Evolutionary conservation across 306 rosid genomes (phyloP).

Genomic region (Quillaja saponaria): DNA sequence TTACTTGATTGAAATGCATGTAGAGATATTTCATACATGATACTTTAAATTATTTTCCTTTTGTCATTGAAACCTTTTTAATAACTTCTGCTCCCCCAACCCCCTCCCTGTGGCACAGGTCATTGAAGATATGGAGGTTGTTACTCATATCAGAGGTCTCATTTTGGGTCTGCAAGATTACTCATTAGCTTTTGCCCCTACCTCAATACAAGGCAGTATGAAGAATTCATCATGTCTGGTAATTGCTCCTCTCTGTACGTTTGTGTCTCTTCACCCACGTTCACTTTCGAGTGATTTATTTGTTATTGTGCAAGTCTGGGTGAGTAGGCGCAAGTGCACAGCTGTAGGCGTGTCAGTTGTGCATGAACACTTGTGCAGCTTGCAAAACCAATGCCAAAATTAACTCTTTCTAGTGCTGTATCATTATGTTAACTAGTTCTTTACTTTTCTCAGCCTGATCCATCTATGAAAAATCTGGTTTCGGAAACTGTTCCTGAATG

Average conservation of each 20-base stretch:
- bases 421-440: slow-evolving; percentile 19
- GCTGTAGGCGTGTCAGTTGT: slow-evolving; percentile 13
- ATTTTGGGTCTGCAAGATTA: slow-evolving; percentile 61
- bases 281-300: too few species aligned
- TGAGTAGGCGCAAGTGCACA: not conserved
- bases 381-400: slow-evolving; percentile 7
- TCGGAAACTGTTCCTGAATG: slow-evolving; percentile 46
- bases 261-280: not conserved
- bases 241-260: slow-evolving; percentile 35
- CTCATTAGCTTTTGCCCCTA: slow-evolving; percentile 40
- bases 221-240: slow-evolving; percentile 59
- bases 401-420: slow-evolving; percentile 4
- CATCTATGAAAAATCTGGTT: slow-evolving; percentile 38
- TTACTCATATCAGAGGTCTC: slow-evolving; percentile 60
- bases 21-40: slow-evolving; percentile 7
- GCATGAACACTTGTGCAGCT: not conserved
- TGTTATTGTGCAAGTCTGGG: not conserved
- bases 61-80: slow-evolving; percentile 29
- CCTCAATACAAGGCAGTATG: slow-evolving; percentile 44
- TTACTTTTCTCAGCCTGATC: slow-evolving; percentile 44
- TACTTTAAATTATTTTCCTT: slow-evolving; percentile 13
- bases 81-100: slow-evolving; percentile 9
- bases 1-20: slow-evolving; percentile 20
- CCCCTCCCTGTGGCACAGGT: slow-evolving; percentile 53
- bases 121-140: slow-evolving; percentile 64